These are phyloP conservation scores for Leonotis leonurus DNA, from an alignment of 257 asterid species.

Conservation along the genomic window DNA sequence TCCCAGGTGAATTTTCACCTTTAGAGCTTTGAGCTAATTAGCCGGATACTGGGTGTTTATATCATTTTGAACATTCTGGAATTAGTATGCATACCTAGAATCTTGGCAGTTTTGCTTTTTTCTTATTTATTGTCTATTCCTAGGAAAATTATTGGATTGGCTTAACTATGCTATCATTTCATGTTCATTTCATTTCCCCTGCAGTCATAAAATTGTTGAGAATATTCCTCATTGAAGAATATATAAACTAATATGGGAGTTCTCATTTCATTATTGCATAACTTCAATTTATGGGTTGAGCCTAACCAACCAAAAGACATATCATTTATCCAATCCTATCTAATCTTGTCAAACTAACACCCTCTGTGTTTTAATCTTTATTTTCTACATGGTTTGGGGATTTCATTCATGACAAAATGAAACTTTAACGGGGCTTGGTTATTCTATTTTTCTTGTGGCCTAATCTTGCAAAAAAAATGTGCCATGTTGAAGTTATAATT, in stretches of 20 bases:
- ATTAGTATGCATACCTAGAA: neutral
- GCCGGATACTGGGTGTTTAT: neutral
- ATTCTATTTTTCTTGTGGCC: constrained; percentile 2
- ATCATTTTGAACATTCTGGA: constrained; percentile 1
- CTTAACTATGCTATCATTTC: constrained; percentile 1
- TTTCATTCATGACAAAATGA: neutral
- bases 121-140: neutral
- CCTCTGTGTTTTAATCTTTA: neutral
- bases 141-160: neutral
- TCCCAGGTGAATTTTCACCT: constrained; percentile 59
- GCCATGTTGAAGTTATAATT: constrained; percentile 3
- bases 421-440: neutral
- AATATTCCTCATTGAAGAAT: no score
- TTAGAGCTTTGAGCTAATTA: constrained; percentile 11
- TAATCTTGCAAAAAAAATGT: constrained; percentile 8
- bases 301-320: no score
- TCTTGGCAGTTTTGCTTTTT: constrained; percentile 2
- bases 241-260: no score
- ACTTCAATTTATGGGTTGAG: no score
- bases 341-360: no score
- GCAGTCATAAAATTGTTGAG: neutral
- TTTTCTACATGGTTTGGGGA: neutral
- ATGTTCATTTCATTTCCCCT: neutral
- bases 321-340: no score
- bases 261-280: no score